A percentile compares a stretch with the other conserved stretches of the same genome.
Evolutionary conservation across 306 rosid species (phyloP).

Genomic region (Chamaecrista fasciculata): DNA sequence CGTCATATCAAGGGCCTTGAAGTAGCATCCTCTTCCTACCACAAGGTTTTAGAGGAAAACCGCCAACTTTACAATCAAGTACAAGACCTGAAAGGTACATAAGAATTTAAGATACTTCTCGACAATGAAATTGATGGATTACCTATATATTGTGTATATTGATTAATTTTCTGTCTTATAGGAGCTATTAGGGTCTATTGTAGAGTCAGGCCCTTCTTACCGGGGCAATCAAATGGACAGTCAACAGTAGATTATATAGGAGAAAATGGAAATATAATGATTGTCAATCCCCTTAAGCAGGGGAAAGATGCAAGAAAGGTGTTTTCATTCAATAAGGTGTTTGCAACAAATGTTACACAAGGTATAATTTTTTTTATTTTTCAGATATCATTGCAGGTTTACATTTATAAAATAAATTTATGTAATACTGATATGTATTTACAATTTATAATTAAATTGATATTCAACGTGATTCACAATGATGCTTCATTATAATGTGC

Average conservation of each 20-base stretch:
- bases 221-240: slow-evolving; percentile 65
- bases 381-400: neutral
- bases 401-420: slow-evolving; percentile 18
- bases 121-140: slow-evolving; percentile 6
- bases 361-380: slow-evolving; percentile 43
- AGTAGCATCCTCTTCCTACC: slow-evolving; percentile 76
- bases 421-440: neutral
- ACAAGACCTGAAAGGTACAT: slow-evolving; percentile 90
- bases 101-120: slow-evolving; percentile 11
- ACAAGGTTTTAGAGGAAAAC: slow-evolving; percentile 82
- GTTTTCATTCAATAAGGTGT: slow-evolving; percentile 89
- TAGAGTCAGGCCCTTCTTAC: slow-evolving; percentile 87
- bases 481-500: slow-evolving; percentile 35
- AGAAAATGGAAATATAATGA: slow-evolving; percentile 93
- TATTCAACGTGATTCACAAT: slow-evolving; percentile 28
- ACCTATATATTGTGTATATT: neutral
- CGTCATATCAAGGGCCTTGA: slow-evolving; percentile 73
- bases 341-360: slow-evolving; percentile 81
- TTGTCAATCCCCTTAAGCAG: slow-evolving; percentile 81
- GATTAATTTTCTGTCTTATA: slow-evolving; percentile 32
- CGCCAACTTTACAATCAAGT: slow-evolving; percentile 88
- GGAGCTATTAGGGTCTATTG: slow-evolving; percentile 94
- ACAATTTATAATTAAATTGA: neutral
- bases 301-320: slow-evolving; percentile 85
- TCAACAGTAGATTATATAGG: slow-evolving; percentile 88